Conservation (phyloP, 208 protist genomes). For the Crithidia bombi region DNA sequence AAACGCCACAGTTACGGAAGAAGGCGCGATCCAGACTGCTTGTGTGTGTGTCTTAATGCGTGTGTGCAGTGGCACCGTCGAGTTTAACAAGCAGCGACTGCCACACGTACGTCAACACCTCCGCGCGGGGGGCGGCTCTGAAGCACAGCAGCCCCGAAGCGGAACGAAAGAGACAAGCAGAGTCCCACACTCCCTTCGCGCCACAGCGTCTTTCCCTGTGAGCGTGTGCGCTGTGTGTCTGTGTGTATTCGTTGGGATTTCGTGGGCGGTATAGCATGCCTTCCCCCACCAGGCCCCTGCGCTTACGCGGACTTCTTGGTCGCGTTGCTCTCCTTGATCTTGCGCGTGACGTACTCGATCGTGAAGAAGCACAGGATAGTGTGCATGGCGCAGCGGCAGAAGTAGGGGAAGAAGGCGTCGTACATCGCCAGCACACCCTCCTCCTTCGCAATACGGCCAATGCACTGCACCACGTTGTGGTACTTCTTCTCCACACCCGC, state of each 20-base stretch:
- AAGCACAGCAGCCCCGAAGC: no score
- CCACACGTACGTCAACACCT: no score
- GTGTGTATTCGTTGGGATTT: neutral
- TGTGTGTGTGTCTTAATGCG: no score
- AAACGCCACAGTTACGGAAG: no score
- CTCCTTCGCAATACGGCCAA: slow-evolving; percentile 72
- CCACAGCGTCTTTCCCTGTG: neutral
- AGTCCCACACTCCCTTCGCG: neutral
- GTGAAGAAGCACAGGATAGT: slow-evolving; percentile 91
- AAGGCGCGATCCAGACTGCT: no score
- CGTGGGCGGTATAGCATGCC: no score
- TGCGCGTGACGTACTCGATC: slow-evolving; percentile 61
- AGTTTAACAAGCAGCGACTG: slow-evolving; percentile 6
- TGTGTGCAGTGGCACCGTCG: neutral
- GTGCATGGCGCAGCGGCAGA: slow-evolving; percentile 84
- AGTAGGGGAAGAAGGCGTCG: slow-evolving; percentile 90
- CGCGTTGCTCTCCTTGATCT: slow-evolving; percentile 14
- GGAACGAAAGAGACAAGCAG: neutral
- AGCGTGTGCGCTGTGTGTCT: neutral
- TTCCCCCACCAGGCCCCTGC: neutral
- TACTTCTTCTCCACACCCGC: slow-evolving; percentile 65
- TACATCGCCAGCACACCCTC: slow-evolving; percentile 86
- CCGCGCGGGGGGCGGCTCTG: no score
- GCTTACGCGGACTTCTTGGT: slow-evolving; percentile 7
- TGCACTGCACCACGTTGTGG: slow-evolving; percentile 78